A percentile compares a stretch with the other conserved stretches of the same genome.
Evolutionary conservation across 345 rosid genomes (phyloP).

Genomic region (Camelina hispida): DNA sequence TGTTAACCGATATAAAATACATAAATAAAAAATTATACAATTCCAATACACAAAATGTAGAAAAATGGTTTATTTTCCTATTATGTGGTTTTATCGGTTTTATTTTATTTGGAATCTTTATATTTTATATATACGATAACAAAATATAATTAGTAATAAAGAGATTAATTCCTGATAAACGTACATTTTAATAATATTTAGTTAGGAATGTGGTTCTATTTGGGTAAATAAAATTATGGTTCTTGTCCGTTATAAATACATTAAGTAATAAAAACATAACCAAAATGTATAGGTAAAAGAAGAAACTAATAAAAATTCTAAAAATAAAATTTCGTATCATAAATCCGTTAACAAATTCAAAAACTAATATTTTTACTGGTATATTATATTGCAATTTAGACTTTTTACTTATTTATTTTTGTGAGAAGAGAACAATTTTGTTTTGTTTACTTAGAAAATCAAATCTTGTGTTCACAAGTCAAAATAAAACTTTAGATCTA

Average conservation of each 20-base stretch:
- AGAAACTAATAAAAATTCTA: too few relatives aligned
- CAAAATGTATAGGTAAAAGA: too few relatives aligned
- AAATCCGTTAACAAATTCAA: neutral
- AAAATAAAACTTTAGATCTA: too few relatives aligned
- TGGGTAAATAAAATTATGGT: too few relatives aligned
- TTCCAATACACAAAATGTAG: neutral
- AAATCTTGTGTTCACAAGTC: too few relatives aligned
- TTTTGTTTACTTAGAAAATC: neutral
- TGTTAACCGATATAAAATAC: too few relatives aligned
- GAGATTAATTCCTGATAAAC: neutral
- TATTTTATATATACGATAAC: neutral
- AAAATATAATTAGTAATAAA: neutral
- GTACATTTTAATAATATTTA: too few relatives aligned
- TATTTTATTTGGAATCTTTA: neutral
- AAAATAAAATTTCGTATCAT: neutral
- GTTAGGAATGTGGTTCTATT: too few relatives aligned
- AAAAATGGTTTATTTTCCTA: neutral
- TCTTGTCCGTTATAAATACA: too few relatives aligned
- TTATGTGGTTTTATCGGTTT: neutral
- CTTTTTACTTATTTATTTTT: neutral
- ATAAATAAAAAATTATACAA: too few relatives aligned
- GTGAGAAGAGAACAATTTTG: neutral
- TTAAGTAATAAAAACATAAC: neutral
- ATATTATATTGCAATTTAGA: neutral
- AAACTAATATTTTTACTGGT: neutral